Conservation (phyloP, 306 rosid species). For the Vigna radiata region DNA sequence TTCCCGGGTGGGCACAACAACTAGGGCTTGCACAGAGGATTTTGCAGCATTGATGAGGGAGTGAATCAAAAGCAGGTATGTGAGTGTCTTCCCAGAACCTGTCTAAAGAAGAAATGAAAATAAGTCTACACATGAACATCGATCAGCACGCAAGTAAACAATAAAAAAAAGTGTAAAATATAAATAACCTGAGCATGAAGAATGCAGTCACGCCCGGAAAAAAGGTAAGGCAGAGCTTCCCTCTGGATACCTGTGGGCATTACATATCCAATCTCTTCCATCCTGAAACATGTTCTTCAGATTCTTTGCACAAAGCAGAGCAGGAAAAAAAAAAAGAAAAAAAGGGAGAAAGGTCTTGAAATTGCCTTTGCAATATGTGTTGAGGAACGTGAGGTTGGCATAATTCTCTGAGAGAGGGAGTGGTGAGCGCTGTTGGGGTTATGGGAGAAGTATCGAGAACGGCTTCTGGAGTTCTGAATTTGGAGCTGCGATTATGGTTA, state of each 20-base stretch:
- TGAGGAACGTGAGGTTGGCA: conserved; percentile 68
- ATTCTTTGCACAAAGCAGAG: neutral
- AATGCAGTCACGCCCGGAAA: conserved; percentile 76
- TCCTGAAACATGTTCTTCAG: conserved; percentile 50
- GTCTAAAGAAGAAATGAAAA: conserved; percentile 68
- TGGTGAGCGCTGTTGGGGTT: conserved; percentile 13
- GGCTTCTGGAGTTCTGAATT: conserved; percentile 46
- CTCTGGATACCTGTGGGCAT: conserved; percentile 76
- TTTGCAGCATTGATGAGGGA: conserved; percentile 62
- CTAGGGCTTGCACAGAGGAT: conserved; percentile 78
- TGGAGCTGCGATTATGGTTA: conserved; percentile 27
- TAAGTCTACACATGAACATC: conserved; percentile 27
- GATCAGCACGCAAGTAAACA: neutral
- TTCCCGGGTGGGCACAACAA: conserved; percentile 95
- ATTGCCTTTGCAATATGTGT: conserved; percentile 65
- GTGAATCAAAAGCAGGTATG: conserved; percentile 79
- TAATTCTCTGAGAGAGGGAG: conserved; percentile 61
- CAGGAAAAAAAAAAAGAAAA: neutral
- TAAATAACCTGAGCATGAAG: conserved; percentile 92
- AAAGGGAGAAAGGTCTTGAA: neutral
- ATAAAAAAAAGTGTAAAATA: conserved; percentile 30
- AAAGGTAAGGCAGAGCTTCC: conserved; percentile 72
- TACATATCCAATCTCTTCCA: conserved; percentile 83
- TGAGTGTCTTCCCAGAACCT: conserved; percentile 97
- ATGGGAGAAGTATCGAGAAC: conserved; percentile 46